Conservation (phyloP, 2,329 filamentous ascomycete species). For the Rhynchosporium secalis region DNA sequence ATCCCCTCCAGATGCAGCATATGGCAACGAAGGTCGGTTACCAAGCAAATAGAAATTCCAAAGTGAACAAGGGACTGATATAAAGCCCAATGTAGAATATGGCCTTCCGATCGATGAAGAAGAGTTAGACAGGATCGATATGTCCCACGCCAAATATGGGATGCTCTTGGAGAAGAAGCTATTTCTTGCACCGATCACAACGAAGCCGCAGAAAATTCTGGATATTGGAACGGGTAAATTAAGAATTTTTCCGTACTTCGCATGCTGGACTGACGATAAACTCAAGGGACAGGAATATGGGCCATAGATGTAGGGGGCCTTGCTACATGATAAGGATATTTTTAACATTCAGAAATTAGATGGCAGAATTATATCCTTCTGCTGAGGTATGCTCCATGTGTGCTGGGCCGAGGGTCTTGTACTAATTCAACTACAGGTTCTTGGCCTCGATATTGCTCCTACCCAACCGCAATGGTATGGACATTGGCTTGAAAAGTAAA, state of each 20-base stretch:
- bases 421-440: constrained; percentile 22
- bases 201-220: constrained; percentile 39
- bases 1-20: constrained; percentile 28
- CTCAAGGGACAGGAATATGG: constrained; percentile 29
- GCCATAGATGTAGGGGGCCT: constrained; percentile 26
- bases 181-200: constrained; percentile 35
- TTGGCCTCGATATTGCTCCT: constrained; percentile 39
- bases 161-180: constrained; percentile 31
- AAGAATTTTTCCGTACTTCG: not conserved
- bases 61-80: constrained; percentile 21
- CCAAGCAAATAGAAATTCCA: constrained; percentile 16
- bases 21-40: constrained; percentile 30
- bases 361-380: constrained; percentile 38
- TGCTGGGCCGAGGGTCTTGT: not conserved
- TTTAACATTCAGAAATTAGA: not conserved
- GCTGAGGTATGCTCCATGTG: constrained; percentile 30
- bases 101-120: constrained; percentile 44
- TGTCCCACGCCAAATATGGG: constrained; percentile 43
- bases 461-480: constrained; percentile 36
- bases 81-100: constrained; percentile 14
- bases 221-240: constrained; percentile 38
- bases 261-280: not conserved
- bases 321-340: not conserved
- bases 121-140: constrained; percentile 46
- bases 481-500: not conserved